Evolutionary conservation across 2,329 filamentous ascomycete genomes (phyloP).

Genomic region (Ceratocystis ficicola): DNA sequence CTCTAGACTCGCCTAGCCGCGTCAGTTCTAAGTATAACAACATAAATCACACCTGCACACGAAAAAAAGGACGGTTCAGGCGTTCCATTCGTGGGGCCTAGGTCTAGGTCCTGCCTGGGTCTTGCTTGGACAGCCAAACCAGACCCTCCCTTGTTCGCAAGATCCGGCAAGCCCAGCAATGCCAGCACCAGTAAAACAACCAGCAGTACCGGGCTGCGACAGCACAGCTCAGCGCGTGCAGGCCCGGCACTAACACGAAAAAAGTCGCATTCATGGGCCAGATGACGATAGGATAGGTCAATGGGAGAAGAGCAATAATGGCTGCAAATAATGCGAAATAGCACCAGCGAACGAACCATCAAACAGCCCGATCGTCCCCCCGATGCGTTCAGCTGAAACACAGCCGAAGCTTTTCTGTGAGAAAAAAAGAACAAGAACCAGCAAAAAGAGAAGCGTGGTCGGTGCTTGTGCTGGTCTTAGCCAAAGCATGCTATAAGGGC

Average conservation of each 20-base stretch:
- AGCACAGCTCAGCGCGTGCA: neutral
- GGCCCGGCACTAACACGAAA: neutral
- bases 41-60: neutral
- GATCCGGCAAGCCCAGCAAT: too few species aligned
- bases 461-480: neutral
- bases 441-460: neutral
- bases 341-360: constrained; percentile 7
- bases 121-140: too few species aligned
- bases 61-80: constrained; percentile 1
- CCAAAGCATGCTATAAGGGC: neutral
- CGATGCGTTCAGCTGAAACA: constrained; percentile 13
- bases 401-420: constrained; percentile 5
- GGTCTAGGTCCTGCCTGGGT: too few species aligned
- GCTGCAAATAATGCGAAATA: constrained; percentile 7
- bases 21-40: constrained; percentile 11
- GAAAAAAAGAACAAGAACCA: constrained; percentile 5
- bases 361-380: constrained; percentile 11
- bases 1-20: constrained; percentile 10
- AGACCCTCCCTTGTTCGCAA: too few species aligned
- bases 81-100: neutral
- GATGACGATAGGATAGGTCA: neutral
- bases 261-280: constrained; percentile 3
- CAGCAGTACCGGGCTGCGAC: neutral
- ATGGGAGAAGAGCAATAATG: neutral
- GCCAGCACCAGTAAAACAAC: neutral